Conservation (phyloP, 306 rosid species). For the Dryas drummondii region DNA sequence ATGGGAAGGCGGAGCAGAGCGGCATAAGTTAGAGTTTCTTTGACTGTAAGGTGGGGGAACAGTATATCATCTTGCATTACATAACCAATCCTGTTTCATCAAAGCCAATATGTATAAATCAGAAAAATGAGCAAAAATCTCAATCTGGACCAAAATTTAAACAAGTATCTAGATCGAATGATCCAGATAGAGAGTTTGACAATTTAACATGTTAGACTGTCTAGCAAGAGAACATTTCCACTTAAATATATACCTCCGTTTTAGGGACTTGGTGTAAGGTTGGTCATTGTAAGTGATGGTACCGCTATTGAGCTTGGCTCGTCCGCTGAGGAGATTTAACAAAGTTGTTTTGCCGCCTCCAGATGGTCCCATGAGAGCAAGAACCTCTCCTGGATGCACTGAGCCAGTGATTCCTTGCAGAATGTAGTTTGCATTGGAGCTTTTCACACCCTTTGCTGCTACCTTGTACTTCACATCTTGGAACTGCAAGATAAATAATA, state of each 20-base stretch:
- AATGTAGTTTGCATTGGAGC: slow-evolving; percentile 1
- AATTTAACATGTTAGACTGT: background rate
- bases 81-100: slow-evolving; percentile 30
- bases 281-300: background rate
- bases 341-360: slow-evolving; percentile 66
- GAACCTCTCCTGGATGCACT: slow-evolving; percentile 42
- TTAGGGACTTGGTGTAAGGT: slow-evolving; percentile 11
- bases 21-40: slow-evolving; percentile 51
- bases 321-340: slow-evolving; percentile 52
- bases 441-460: slow-evolving; percentile 7
- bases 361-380: slow-evolving; percentile 80
- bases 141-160: background rate
- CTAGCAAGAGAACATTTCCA: background rate
- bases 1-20: slow-evolving; percentile 58
- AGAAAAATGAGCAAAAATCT: too few relatives aligned
- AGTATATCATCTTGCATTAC: slow-evolving; percentile 63
- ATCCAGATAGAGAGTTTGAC: too few relatives aligned
- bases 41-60: slow-evolving; percentile 44
- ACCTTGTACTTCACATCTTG: slow-evolving; percentile 13
- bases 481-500: slow-evolving; percentile 4
- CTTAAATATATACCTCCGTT: background rate
- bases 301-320: slow-evolving; percentile 18
- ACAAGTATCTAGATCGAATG: too few relatives aligned
- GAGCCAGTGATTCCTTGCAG: slow-evolving; percentile 15
- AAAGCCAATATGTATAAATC: background rate